Evolutionary conservation across 352 stramenopile genomes (phyloP).

Genomic region (Phytophthora vignae): DNA sequence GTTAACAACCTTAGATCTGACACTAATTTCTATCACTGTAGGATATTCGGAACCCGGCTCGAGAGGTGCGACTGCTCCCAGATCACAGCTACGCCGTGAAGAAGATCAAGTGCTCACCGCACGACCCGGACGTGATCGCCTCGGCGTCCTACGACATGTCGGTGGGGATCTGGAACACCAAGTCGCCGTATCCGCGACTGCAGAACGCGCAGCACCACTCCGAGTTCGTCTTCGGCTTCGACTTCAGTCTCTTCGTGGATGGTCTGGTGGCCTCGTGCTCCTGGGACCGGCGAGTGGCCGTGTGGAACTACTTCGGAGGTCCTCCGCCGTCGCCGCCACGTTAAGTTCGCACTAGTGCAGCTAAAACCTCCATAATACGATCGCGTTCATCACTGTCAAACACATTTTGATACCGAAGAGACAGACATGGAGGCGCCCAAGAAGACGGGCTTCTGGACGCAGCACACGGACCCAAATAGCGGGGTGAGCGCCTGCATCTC

Average conservation of each 20-base stretch:
- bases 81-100: conserved; percentile 89
- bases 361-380: conserved; percentile 3
- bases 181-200: conserved; percentile 76
- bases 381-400: not conserved
- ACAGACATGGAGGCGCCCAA: conserved; percentile 44
- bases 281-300: conserved; percentile 77
- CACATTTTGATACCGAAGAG: not conserved
- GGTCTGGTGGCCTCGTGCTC: conserved; percentile 80
- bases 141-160: conserved; percentile 93
- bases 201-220: conserved; percentile 83
- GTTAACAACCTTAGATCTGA: not conserved
- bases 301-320: conserved; percentile 87
- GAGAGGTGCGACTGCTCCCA: conserved; percentile 71
- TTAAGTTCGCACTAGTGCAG: conserved; percentile 29
- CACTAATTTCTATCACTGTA: conserved; percentile 23
- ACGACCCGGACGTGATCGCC: conserved; percentile 82
- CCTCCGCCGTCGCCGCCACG: conserved; percentile 48
- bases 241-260: conserved; percentile 87
- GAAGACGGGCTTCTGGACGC: conserved; percentile 79
- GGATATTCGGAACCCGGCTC: conserved; percentile 81
- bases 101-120: conserved; percentile 87
- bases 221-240: conserved; percentile 90
- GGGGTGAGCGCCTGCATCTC: conserved; percentile 47
- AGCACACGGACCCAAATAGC: conserved; percentile 66
- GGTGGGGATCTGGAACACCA: conserved; percentile 89